phyloP scores from a whole-genome alignment of 805 yeast species.

The Yarrowia bubula region DNA sequence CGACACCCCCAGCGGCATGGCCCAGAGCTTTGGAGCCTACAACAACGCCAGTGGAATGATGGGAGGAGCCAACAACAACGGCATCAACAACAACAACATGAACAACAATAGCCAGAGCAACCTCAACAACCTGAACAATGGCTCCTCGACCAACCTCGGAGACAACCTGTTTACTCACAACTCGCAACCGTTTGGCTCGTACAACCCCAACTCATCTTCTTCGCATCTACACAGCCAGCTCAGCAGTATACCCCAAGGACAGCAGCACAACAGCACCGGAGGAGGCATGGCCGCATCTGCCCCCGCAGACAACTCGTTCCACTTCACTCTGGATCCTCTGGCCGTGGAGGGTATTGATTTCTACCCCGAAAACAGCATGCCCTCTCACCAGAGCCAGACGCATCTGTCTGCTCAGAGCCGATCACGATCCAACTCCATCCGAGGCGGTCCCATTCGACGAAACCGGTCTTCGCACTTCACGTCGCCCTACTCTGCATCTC shows the following conservation, averaged over 20 bases:
- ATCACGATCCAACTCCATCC: slow-evolving; percentile 13
- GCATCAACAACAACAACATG: neutral
- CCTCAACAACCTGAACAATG: neutral
- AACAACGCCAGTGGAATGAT: slow-evolving; percentile 23
- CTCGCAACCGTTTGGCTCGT: slow-evolving; percentile 11
- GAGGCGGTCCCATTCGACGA: slow-evolving; percentile 28
- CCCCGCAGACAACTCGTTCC: slow-evolving; percentile 31
- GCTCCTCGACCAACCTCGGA: neutral
- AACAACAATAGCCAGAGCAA: neutral
- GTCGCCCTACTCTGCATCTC: slow-evolving; percentile 25
- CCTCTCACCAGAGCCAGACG: slow-evolving; percentile 8
- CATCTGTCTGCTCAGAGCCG: neutral
- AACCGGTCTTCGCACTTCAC: slow-evolving; percentile 24
- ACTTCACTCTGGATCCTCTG: slow-evolving; percentile 48
- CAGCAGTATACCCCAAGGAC: slow-evolving; percentile 23
- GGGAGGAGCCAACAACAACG: neutral
- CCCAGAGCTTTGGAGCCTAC: slow-evolving; percentile 21
- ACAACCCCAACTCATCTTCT: slow-evolving; percentile 18
- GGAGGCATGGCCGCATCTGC: slow-evolving; percentile 19
- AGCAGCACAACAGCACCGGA: slow-evolving; percentile 8
- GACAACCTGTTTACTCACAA: neutral
- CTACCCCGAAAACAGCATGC: slow-evolving; percentile 27
- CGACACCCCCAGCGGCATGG: slow-evolving; percentile 19
- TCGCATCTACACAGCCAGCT: slow-evolving; percentile 17
- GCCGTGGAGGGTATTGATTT: slow-evolving; percentile 48